Conservation (phyloP, 2,329 filamentous ascomycete genomes). For the Penicillium sp. region DNA sequence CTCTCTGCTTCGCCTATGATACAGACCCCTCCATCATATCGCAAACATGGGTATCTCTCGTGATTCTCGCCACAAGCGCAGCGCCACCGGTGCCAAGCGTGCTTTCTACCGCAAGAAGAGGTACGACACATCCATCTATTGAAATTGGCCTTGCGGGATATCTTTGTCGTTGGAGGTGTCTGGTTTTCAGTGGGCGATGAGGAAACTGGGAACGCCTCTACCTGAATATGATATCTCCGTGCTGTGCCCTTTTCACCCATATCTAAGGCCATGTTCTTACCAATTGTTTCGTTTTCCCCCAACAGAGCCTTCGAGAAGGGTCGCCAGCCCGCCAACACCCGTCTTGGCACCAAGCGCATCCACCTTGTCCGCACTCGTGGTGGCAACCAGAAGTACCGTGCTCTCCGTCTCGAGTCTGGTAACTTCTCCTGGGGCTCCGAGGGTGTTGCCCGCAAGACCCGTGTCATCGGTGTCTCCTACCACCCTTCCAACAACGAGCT, state of each 20-base stretch:
- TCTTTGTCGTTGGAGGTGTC: neutral
- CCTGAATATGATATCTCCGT: too few relatives aligned
- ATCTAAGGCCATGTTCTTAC: constrained; percentile 53
- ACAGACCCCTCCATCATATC: constrained; percentile 53
- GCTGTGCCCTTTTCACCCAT: neutral
- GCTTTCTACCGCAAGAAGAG: constrained; percentile 71
- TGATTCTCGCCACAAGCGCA: constrained; percentile 99
- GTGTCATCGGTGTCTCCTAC: constrained; percentile 97
- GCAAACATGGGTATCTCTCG: constrained; percentile 99
- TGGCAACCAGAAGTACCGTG: constrained; percentile 99
- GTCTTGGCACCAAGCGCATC: constrained; percentile 95
- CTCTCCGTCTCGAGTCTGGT: constrained; percentile 93
- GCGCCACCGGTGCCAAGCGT: constrained; percentile 97
- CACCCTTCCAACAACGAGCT: constrained; percentile 99
- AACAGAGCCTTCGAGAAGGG: constrained; percentile 99
- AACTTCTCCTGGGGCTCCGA: constrained; percentile 99
- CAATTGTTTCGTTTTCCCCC: constrained; percentile 36
- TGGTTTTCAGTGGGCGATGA: neutral
- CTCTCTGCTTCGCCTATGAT: constrained; percentile 6
- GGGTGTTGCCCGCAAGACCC: constrained; percentile 96
- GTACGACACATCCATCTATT: constrained; percentile 47
- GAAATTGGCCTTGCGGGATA: constrained; percentile 41
- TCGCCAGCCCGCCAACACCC: constrained; percentile 98
- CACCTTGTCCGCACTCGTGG: constrained; percentile 95
- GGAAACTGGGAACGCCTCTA: too few relatives aligned